Evolutionary conservation across 2,329 filamentous ascomycete species (phyloP), one percentile per base, ranked within the genome.

Genomic region (Bipolaris gigantea): DNA sequence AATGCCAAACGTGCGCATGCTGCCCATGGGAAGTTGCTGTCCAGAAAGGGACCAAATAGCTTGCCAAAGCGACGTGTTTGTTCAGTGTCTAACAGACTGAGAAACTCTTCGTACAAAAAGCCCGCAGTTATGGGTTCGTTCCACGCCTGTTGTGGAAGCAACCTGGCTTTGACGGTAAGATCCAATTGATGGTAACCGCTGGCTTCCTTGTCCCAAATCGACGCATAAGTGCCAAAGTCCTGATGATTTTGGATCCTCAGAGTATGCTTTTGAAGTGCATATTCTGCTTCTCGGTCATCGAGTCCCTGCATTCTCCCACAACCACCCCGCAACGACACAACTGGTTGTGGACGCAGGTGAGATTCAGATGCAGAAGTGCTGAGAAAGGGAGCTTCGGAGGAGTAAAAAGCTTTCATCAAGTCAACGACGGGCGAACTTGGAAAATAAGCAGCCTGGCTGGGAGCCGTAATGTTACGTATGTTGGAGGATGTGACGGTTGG

Each of bases 261-360:
- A 7, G 23, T 15, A n/a, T 40, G 38, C 10, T 2, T 7, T 25
- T n/a, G 19, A 40, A 23, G 21, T 15, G 13, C 38, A 15, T 25
- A 25, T 15, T 40, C 38, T 40, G 19, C 38, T 9, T 40, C 38
- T 10, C 6, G 21, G 21, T 41, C 39, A 21, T 41, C n/a, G 8
- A 27, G 2, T 6, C 23, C 5, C 7, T 41, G 19, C 5, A 9
- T 23, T 30, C 4, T n/a, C 18, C 62, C 60, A 25, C n/a, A 45
- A 16, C 62, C 61, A 23, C 61, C 61, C 38, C 59, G 54, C 33
- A 64, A 43, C n/a, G 50, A 57, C 8, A 53, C 47, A 19, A 27
- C 15, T 10, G 42, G 21, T 3, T 56, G 54, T 35, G n/a, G 19
- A 6, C 33, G 16, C 13, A 48, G n/a, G 10, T 35, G 30, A 32